A percentile compares a stretch with the other conserved stretches of the same genome.
Evolutionary conservation across 805 yeast species (phyloP).

Genomic region (Wickerhamiella bombiphila): DNA sequence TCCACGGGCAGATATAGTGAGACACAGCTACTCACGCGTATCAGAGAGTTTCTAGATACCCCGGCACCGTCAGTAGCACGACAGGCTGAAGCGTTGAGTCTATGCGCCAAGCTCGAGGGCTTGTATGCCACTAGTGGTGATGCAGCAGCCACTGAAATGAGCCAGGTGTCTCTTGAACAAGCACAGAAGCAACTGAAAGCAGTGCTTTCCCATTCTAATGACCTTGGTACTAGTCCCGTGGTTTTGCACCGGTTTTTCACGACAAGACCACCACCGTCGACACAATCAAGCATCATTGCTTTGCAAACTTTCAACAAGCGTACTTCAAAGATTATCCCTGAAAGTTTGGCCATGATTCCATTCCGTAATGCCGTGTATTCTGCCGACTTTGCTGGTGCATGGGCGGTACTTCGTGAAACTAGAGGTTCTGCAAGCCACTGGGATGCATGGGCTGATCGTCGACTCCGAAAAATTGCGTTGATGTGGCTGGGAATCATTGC

Average conservation of each 20-base stretch:
- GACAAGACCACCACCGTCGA: conserved; percentile 16
- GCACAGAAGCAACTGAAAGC: background rate
- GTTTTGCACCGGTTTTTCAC: conserved; percentile 17
- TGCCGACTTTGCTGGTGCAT: conserved; percentile 42
- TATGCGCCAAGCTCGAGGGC: conserved; percentile 19
- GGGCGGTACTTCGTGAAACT: conserved; percentile 44
- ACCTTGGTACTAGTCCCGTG: conserved; percentile 10
- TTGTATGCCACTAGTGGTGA: no score
- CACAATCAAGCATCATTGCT: conserved; percentile 12
- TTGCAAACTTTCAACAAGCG: conserved; percentile 13
- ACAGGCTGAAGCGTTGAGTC: conserved; percentile 16
- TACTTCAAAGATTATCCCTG: conserved; percentile 11
- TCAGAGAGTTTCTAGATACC: no score
- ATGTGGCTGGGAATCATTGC: conserved; percentile 22
- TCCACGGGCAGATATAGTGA: no score
- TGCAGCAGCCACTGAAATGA: conserved; percentile 11
- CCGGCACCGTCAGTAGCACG: conserved; percentile 2
- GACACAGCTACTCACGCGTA: no score
- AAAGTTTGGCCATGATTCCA: conserved; percentile 39
- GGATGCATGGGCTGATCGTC: conserved; percentile 22
- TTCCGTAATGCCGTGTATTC: conserved; percentile 43
- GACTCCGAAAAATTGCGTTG: conserved; percentile 24
- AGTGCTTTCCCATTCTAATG: no score
- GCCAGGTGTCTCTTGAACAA: background rate
- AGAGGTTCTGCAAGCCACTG: conserved; percentile 42